Base-by-base conservation (phyloP, 768 basidiomycete genomes). In the Psilocybe cyanescens region DNA sequence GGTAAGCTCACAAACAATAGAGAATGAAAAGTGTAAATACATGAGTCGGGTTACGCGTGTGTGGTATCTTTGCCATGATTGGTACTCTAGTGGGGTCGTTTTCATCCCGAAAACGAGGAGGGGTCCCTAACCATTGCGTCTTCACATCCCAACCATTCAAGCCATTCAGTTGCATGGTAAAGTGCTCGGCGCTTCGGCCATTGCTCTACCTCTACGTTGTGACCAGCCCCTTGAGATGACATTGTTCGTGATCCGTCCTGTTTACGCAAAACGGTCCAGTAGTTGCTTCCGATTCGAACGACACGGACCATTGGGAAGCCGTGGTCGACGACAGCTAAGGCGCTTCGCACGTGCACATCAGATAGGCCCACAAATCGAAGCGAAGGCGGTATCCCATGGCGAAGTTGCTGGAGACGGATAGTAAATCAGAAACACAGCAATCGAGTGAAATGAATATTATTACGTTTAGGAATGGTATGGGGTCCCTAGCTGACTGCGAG, bases 251-350 rank as follows among this genome's bases (percentile, higher is more conserved):
- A 35, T n/a, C 67, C 60, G 51, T 35, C 47, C 33, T 61, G 60
- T 49, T 68, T 67, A 41, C 64, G 65, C 8, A 69, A 63, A 8
- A 89, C 83, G 3, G 82, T 86, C 78, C 82, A 89, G 61, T 87
- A 83, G 46, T 74, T 78, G 55, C 75, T 77, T 30, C 85, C 86
- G 29, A 88, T 70, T 3, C 82, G 78, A 41, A 86, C 76, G 17
- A 90, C 78, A 1, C 81, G 79, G 7, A 86, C 85, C 75, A 81
- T 84, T 0, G 86, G 84, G 71, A 90, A 90, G 2, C 86, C 86
- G 14, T 81, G 79, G 62, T 86, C 84, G 24, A 89, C 77, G 8
- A 88, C 73, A 8, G 70, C 73, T 17, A 75, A 67, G 4, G 75
- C 76, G 60, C 76, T 79, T 16, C 76, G 76, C 17, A 83, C 58